Percentiles rank a stretch among this genome's conserved stretches.
phyloP scores from a whole-genome alignment of 2,329 filamentous ascomycete genomes.

The Colletotrichum phormii region DNA sequence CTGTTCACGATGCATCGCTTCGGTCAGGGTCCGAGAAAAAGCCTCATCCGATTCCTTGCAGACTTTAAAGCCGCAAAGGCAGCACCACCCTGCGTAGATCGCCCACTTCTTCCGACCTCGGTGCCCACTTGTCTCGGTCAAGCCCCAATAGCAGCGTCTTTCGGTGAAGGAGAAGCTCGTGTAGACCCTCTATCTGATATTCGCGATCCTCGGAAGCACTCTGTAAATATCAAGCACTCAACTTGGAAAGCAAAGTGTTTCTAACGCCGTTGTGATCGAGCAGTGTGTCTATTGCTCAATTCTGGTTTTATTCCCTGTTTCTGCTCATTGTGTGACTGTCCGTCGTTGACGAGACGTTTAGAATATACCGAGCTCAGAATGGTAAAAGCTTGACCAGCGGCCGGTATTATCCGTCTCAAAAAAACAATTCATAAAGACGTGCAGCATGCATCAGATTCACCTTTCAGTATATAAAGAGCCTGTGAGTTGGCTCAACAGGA shows the following conservation, averaged over 20 bases:
- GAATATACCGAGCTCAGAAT: too few species aligned
- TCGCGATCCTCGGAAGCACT: not conserved
- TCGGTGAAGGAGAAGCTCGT: slow-evolving; percentile 3
- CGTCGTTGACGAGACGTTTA: too few species aligned
- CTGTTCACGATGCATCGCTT: slow-evolving; percentile 23
- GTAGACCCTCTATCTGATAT: not conserved
- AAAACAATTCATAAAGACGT: not conserved
- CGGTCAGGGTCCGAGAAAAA: slow-evolving; percentile 28
- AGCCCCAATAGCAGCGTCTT: slow-evolving; percentile 8
- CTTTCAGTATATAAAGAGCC: not conserved
- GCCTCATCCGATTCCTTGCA: not conserved
- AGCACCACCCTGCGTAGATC: slow-evolving; percentile 31
- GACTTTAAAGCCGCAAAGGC: too few species aligned
- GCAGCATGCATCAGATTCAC: too few species aligned
- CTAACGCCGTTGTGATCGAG: too few species aligned
- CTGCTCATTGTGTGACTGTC: too few species aligned
- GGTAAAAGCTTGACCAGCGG: not conserved
- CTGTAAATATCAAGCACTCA: not conserved
- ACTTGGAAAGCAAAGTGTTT: too few species aligned
- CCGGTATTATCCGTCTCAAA: not conserved
- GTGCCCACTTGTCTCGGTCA: slow-evolving; percentile 35
- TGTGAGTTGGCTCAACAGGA: not conserved
- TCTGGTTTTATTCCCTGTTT: too few species aligned
- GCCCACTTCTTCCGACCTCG: slow-evolving; percentile 2
- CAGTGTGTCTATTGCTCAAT: too few species aligned